Base-by-base conservation (phyloP, 2,329 filamentous ascomycete genomes). In the Elsinoe arachidis region DNA sequence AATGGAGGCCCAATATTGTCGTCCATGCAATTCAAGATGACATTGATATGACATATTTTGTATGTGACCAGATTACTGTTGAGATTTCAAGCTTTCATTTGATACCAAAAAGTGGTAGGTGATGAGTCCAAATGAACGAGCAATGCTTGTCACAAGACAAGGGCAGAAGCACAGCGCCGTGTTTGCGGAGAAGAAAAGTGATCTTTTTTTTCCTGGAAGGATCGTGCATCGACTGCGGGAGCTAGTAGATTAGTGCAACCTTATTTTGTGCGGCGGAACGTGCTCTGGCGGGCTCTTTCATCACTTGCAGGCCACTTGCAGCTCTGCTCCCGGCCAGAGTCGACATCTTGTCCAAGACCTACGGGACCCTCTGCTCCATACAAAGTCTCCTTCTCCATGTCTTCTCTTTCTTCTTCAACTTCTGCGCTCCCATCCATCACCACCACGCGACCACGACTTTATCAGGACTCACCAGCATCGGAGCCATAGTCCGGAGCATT, bases 381-480 rank as follows among this genome's bases (percentile, higher is more conserved):
- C 26, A 30, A 30, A 30, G 17, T 53, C 17, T 10, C 34, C 49
- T 39, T 5, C 49, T 53, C 33, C 34, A 35, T 53, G 37, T 53
- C 38, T 26, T 38, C 49, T 53, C 49, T 34, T 38, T 39, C 35
- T 34, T 38, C 33, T 65, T 61, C 61, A 63, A 64, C 54, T 62
- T 66, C 63, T 67, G 11, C 19, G 5, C 19, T 21, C 10, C 15
- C 15, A 19, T 26, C 64, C 62, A 62, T 66, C 57, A 64, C 66
- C 61, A 64, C 63, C 61, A 64, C 51, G 49, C 46, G 60, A 56
- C 63, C 61, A 60, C 64, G 60, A 67, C 65, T 53, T 58, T 59
- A 64, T 62, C 68, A 61, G 67, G 64, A 47, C 64, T 64, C 63
- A 61, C 54, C 59, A 64, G 59, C 61, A 57, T 62, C 61, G 63